Conservation (phyloP, 257 asterid species). For the Cordia subcordata region DNA sequence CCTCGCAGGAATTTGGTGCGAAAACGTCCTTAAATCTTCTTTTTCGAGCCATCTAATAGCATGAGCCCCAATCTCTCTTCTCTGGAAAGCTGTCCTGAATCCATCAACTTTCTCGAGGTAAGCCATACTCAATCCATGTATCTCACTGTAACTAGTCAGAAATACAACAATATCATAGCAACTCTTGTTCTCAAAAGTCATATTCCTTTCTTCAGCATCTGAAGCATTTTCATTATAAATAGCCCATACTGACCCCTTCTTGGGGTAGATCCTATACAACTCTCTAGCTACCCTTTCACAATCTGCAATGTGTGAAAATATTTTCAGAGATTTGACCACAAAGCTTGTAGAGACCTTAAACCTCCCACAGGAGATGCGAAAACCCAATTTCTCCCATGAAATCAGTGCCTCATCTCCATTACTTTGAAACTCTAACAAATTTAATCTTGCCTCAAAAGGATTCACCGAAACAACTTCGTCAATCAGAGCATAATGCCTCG, state of each 20-base stretch:
- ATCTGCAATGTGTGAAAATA: slow-evolving; percentile 64
- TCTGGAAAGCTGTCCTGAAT: slow-evolving; percentile 62
- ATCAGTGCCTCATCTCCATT: slow-evolving; percentile 33
- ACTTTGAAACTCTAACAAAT: slow-evolving; percentile 53
- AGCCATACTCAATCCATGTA: slow-evolving; percentile 67
- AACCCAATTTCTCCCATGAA: slow-evolving; percentile 39
- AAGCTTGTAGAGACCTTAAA: slow-evolving; percentile 51
- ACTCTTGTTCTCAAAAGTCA: slow-evolving; percentile 16
- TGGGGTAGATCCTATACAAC: slow-evolving; percentile 61
- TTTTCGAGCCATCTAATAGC: slow-evolving; percentile 45
- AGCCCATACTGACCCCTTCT: slow-evolving; percentile 94
- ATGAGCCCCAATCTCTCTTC: slow-evolving; percentile 58
- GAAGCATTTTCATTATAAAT: slow-evolving; percentile 22
- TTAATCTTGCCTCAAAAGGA: slow-evolving; percentile 64
- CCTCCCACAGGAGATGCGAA: slow-evolving; percentile 62
- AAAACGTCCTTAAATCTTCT: slow-evolving; percentile 45
- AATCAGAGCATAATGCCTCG: slow-evolving; percentile 75
- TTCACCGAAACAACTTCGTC: slow-evolving; percentile 51
- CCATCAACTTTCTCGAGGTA: slow-evolving; percentile 68
- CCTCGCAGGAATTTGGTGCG: slow-evolving; percentile 82
- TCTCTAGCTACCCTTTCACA: slow-evolving; percentile 74
- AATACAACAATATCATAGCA: slow-evolving; percentile 48
- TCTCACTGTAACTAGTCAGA: slow-evolving; percentile 58
- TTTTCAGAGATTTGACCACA: slow-evolving; percentile 44
- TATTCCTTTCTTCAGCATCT: slow-evolving; percentile 23